These are phyloP conservation scores for Cercospora sp. DNA, from an alignment of 2,329 filamentous ascomycete species.

Conservation along the genomic window DNA sequence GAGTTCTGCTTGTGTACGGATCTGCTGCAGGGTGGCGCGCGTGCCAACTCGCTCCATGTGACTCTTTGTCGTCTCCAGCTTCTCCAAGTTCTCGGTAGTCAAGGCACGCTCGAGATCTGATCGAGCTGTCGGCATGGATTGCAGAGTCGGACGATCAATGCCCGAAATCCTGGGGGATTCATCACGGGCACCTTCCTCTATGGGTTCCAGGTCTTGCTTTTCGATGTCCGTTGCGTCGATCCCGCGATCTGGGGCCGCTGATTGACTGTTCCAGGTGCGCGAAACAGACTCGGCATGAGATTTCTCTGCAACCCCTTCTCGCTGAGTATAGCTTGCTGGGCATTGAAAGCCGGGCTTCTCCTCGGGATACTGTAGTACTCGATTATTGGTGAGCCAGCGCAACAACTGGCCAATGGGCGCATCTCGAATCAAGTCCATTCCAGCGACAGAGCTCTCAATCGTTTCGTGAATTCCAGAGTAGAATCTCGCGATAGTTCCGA, in stretches of 20 bases:
- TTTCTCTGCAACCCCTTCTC: conserved; percentile 11
- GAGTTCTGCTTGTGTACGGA: conserved; percentile 44
- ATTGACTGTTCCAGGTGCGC: neutral
- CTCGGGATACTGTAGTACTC: conserved; percentile 60
- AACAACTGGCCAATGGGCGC: conserved; percentile 61
- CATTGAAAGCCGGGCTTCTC: conserved; percentile 58
- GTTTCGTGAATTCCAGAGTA: neutral
- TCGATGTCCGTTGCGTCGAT: conserved; percentile 7
- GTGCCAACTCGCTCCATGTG: conserved; percentile 40
- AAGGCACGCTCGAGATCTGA: conserved; percentile 16
- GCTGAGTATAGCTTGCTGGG: conserved; percentile 46
- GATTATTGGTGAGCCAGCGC: conserved; percentile 56
- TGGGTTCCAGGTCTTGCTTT: conserved; percentile 32
- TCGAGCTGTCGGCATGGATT: conserved; percentile 22
- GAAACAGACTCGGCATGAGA: neutral
- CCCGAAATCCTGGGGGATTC: conserved; percentile 12
- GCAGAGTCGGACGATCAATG: conserved; percentile 13
- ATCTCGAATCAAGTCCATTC: conserved; percentile 51
- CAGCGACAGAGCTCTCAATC: too few species aligned
- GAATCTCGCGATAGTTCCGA: neutral
- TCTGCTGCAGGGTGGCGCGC: conserved; percentile 40
- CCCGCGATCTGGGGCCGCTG: neutral
- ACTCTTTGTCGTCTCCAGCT: conserved; percentile 24
- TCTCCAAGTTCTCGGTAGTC: conserved; percentile 28
- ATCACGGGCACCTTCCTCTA: conserved; percentile 13